Conservation (phyloP, 345 rosid species). For the Punica granatum region DNA sequence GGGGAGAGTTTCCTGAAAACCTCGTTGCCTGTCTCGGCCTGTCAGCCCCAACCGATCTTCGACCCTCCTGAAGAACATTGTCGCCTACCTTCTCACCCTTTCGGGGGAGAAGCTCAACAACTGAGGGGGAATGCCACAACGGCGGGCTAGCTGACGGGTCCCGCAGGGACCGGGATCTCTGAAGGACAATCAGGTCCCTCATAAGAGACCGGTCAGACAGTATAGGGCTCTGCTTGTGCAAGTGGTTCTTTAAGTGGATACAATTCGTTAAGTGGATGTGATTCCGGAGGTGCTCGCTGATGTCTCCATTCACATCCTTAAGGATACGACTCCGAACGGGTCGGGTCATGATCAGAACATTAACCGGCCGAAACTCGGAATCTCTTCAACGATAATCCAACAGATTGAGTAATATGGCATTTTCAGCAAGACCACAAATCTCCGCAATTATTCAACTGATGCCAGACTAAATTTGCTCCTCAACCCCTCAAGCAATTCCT, state of each 20-base stretch:
- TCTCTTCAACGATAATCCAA: conserved; percentile 22
- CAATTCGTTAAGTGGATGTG: conserved; percentile 94
- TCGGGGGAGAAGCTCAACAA: conserved; percentile 55
- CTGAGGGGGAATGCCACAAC: conserved; percentile 75
- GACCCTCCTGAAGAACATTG: conserved; percentile 35
- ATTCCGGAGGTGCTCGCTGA: conserved; percentile 88
- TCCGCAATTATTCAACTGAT: background rate
- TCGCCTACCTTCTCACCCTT: conserved; percentile 43
- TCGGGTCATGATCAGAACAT: conserved; percentile 67
- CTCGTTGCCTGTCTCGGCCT: conserved; percentile 48
- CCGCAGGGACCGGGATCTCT: conserved; percentile 78
- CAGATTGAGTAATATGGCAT: conserved; percentile 35
- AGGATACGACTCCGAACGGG: conserved; percentile 66
- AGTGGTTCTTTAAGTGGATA: conserved; percentile 96
- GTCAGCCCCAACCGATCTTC: conserved; percentile 53
- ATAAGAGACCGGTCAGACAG: conserved; percentile 67
- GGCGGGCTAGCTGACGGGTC: conserved; percentile 93
- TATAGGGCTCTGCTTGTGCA: conserved; percentile 94
- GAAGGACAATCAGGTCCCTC: conserved; percentile 88
- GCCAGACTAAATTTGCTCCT: no score
- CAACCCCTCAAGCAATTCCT: background rate
- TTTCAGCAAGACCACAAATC: conserved; percentile 8
- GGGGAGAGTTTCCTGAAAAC: conserved; percentile 53
- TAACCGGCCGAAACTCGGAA: conserved; percentile 15
- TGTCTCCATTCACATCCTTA: conserved; percentile 82